Evolutionary conservation across 352 stramenopile species (phyloP).

Genomic region (Halophytophthora polymorphica): DNA sequence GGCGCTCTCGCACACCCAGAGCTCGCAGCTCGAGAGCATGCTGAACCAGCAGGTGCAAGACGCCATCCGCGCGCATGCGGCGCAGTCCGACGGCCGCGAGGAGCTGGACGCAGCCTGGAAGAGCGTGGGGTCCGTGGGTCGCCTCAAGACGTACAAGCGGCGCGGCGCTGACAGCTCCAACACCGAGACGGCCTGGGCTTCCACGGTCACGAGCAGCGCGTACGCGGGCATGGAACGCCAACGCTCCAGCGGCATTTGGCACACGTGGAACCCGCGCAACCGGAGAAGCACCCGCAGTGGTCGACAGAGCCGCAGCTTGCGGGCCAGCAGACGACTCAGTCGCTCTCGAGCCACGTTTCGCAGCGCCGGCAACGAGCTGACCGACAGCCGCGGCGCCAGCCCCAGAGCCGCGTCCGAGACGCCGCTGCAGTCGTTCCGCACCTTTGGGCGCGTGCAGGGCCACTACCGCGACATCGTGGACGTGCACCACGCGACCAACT

Average conservation of each 20-base stretch:
- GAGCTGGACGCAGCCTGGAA: conserved; percentile 40
- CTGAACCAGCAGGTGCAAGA: conserved; percentile 47
- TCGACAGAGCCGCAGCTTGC: no score
- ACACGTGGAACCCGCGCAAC: conserved; percentile 8
- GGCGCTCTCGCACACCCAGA: conserved; percentile 25
- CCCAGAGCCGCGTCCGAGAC: background rate
- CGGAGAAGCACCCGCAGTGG: conserved; percentile 9
- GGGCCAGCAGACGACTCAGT: no score
- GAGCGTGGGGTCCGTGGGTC: conserved; percentile 28
- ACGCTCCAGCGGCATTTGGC: conserved; percentile 6
- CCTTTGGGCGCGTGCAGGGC: conserved; percentile 45
- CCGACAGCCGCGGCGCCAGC: background rate
- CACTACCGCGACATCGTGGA: conserved; percentile 47
- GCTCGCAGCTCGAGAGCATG: conserved; percentile 28
- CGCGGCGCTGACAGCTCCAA: conserved; percentile 25
- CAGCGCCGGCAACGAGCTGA: background rate
- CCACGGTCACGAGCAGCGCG: conserved; percentile 14
- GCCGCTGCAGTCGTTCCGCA: conserved; percentile 39
- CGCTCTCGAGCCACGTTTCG: background rate
- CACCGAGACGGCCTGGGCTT: conserved; percentile 20
- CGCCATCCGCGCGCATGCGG: conserved; percentile 29
- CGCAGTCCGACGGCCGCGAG: conserved; percentile 14
- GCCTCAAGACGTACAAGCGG: conserved; percentile 42
- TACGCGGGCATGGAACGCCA: conserved; percentile 14
- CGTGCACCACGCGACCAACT: conserved; percentile 35